Evolutionary conservation across 306 rosid species (phyloP).

Genomic region (Amphicarpaea edgeworthii): DNA sequence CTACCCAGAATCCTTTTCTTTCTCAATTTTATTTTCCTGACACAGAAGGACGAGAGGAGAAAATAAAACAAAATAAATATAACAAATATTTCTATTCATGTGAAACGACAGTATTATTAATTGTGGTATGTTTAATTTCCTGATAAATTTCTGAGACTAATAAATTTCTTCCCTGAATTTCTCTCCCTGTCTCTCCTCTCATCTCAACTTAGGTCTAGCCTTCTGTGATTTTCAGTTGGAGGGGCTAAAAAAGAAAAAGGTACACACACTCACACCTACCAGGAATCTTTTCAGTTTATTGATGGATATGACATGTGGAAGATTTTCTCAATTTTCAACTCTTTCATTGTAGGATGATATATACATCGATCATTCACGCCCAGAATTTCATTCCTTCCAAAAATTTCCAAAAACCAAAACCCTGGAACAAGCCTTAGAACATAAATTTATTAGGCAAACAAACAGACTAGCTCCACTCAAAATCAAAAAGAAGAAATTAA

Average conservation of each 20-base stretch:
- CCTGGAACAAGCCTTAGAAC: slow-evolving; percentile 42
- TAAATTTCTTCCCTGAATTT: slow-evolving; percentile 19
- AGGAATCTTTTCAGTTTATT: slow-evolving; percentile 38
- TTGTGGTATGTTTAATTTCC: slow-evolving; percentile 31
- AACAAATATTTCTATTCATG: background rate
- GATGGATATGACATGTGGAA: slow-evolving; percentile 15
- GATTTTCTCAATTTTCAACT: slow-evolving; percentile 38
- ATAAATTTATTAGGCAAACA: slow-evolving; percentile 32
- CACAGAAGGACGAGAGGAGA: background rate
- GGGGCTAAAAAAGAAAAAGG: slow-evolving; percentile 2
- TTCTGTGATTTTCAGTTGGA: slow-evolving; percentile 10
- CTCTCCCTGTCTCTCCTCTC: slow-evolving; percentile 38
- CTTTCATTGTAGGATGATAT: slow-evolving; percentile 6
- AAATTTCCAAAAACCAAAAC: slow-evolving; percentile 7
- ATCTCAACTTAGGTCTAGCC: slow-evolving; percentile 36
- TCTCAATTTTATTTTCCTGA: slow-evolving; percentile 19
- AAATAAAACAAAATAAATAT: background rate
- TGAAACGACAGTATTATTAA: slow-evolving; percentile 1
- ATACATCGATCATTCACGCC: slow-evolving; percentile 31
- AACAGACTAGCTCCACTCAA: background rate
- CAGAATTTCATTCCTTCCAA: slow-evolving; percentile 16
- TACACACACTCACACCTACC: slow-evolving; percentile 27
- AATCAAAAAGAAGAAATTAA: slow-evolving; percentile 31
- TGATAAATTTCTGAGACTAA: background rate
- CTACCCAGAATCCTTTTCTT: slow-evolving; percentile 37